Percentiles rank a stretch among this genome's conserved stretches.
phyloP scores from a whole-genome alignment of 257 asterid genomes.

The Przewalskia tangutica region DNA sequence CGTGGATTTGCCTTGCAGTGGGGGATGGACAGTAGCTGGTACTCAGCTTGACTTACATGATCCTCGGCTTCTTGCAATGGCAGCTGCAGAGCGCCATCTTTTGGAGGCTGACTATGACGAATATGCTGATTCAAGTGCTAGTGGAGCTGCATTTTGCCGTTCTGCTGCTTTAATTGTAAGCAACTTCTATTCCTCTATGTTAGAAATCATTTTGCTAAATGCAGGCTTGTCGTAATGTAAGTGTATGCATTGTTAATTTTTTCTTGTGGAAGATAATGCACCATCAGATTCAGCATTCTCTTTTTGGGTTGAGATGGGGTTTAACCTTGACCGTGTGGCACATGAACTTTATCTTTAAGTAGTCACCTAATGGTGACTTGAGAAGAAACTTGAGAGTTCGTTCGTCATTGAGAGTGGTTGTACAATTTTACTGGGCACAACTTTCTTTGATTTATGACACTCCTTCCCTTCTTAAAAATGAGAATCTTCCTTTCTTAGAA shows the following conservation, averaged over 20 bases:
- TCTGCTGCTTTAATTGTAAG: constrained; percentile 41
- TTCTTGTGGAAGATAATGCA: not conserved
- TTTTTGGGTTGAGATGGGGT: not conserved
- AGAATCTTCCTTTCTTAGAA: too few species aligned
- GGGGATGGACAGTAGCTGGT: constrained; percentile 35
- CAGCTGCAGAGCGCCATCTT: constrained; percentile 35
- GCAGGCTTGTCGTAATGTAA: not conserved
- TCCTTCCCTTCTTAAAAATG: not conserved
- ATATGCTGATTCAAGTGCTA: constrained; percentile 31
- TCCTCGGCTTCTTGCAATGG: constrained; percentile 38
- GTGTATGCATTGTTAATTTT: not conserved
- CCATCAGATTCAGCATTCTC: not conserved
- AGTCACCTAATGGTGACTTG: not conserved
- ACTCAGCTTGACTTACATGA: constrained; percentile 33
- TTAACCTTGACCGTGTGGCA: not conserved
- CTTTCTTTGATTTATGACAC: not conserved
- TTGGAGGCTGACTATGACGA: constrained; percentile 40
- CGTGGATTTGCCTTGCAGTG: constrained; percentile 7
- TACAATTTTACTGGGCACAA: not conserved
- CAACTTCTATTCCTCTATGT: not conserved
- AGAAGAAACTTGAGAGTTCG: not conserved
- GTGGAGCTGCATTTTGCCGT: constrained; percentile 47
- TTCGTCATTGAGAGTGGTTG: not conserved
- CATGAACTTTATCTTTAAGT: not conserved
- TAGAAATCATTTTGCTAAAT: not conserved